Percentiles rank a stretch among this genome's conserved stretches.
Conservation (phyloP, 345 rosid genomes). For the Citrus sp. region DNA sequence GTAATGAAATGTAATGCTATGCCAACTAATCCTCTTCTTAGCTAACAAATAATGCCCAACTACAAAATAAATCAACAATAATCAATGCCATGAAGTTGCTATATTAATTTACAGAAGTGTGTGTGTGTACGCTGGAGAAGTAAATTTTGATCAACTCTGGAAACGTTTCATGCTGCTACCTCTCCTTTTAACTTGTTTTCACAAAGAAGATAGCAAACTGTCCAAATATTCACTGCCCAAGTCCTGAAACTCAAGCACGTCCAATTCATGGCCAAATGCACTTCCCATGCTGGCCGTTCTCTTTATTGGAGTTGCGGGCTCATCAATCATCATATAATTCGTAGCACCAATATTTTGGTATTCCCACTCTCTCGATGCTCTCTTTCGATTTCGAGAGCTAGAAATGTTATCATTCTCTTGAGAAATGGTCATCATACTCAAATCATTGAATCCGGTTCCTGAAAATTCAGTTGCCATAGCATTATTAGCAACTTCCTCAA, state of each 20-base stretch:
- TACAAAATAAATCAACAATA: background rate
- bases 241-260: conserved; percentile 58
- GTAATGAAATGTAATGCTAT: too few relatives aligned
- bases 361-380: conserved; percentile 30
- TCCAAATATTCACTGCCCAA: conserved; percentile 74
- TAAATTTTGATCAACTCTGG: background rate
- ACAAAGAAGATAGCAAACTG: conserved; percentile 54
- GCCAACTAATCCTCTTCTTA: background rate
- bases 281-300: conserved; percentile 26
- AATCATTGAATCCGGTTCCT: background rate
- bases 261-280: conserved; percentile 26
- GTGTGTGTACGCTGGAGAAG: background rate
- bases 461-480: conserved; percentile 30
- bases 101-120: background rate
- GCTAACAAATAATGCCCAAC: background rate
- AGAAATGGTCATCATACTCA: background rate
- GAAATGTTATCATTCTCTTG: background rate
- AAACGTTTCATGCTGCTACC: background rate
- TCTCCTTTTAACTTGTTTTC: conserved; percentile 6
- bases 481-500: conserved; percentile 42
- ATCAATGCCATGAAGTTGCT: background rate
- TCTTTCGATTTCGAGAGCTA: conserved; percentile 18
- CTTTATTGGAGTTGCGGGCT: conserved; percentile 29
- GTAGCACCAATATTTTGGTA: background rate
- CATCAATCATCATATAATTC: conserved; percentile 11